Evolutionary conservation across 2,329 filamentous ascomycete genomes (phyloP).

Genomic region (Epichloe coenophiala): DNA sequence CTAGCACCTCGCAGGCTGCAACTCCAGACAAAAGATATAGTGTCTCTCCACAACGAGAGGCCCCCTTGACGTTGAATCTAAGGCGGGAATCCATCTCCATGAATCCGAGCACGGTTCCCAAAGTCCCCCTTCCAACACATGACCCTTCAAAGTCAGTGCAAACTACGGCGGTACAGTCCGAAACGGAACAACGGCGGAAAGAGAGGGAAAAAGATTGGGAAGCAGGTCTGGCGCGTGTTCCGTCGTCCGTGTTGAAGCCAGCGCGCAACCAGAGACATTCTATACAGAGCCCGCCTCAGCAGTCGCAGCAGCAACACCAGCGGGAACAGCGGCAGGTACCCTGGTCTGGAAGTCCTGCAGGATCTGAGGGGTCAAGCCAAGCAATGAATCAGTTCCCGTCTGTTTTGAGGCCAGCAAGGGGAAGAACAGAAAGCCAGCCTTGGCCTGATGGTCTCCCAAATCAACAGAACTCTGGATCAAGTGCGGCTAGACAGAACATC

Average conservation of each 20-base stretch:
- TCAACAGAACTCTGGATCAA: not conserved
- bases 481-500: too few species aligned
- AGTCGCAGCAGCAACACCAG: not conserved
- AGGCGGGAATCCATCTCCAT: slow-evolving; percentile 11
- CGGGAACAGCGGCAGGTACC: not conserved
- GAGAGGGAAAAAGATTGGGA: not conserved
- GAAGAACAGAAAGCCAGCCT: not conserved
- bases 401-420: too few species aligned
- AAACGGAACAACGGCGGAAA: not conserved
- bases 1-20: not conserved
- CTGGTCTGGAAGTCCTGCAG: not conserved
- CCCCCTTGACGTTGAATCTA: slow-evolving; percentile 11
- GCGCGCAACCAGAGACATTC: slow-evolving; percentile 3
- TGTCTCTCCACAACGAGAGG: slow-evolving; percentile 14
- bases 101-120: slow-evolving; percentile 9
- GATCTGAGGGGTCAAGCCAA: not conserved
- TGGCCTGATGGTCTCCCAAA: not conserved
- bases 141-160: slow-evolving; percentile 4
- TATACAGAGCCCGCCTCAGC: not conserved
- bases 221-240: slow-evolving; percentile 1
- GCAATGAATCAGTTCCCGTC: slow-evolving; percentile 3
- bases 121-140: slow-evolving; percentile 12
- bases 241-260: slow-evolving; percentile 5
- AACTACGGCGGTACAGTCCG: not conserved
- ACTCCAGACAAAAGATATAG: slow-evolving; percentile 5